Conservation (phyloP, 2,329 filamentous ascomycete genomes). For the Colletotrichum shisoi region DNA sequence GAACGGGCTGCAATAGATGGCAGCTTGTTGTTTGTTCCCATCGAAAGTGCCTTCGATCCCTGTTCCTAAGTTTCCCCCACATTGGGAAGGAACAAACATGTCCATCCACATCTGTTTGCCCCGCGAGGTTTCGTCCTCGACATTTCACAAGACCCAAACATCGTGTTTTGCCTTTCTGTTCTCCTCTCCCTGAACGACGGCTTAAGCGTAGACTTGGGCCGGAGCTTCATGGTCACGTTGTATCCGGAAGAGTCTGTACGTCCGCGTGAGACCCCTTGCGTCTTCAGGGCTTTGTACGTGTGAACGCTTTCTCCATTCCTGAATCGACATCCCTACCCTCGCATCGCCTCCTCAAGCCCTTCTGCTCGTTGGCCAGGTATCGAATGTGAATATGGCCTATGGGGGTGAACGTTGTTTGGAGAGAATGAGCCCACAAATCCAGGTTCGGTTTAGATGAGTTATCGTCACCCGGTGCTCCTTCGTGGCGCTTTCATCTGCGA, state of each 20-base stretch:
- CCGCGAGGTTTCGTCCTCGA: not conserved
- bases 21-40: not conserved
- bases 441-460: not conserved
- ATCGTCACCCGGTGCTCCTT: not conserved
- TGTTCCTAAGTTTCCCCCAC: constrained; percentile 49
- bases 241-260: not conserved
- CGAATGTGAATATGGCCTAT: not conserved
- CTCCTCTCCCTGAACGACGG: too few species aligned
- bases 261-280: not conserved
- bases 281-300: not conserved
- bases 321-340: not conserved
- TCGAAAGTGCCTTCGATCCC: constrained; percentile 56
- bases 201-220: too few species aligned
- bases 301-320: not conserved
- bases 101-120: not conserved
- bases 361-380: not conserved
- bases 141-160: not conserved
- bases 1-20: too few species aligned
- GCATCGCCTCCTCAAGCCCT: not conserved
- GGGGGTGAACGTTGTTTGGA: not conserved
- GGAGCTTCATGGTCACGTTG: not conserved
- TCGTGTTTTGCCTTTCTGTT: not conserved
- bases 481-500: not conserved
- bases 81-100: not conserved
- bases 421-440: not conserved